Evolutionary conservation across 1,139 yeast genomes (phyloP), one percentile per base, ranked within the genome.

Genomic region (Pichia norvegensis): DNA sequence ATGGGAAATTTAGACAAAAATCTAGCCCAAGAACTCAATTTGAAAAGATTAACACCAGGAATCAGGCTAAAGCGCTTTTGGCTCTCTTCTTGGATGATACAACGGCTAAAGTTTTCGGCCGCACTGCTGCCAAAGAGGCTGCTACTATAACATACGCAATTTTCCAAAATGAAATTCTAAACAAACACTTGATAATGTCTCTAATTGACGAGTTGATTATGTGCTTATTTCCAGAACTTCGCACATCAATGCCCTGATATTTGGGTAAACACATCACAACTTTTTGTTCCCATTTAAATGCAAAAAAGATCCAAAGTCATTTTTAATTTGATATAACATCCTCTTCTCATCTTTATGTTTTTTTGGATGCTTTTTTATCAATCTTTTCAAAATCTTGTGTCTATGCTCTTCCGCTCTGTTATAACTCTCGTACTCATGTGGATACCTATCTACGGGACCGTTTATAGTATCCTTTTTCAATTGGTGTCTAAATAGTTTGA

Each of bases 91-190:
- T 86, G 62, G 66, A 70, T 31, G 94, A 84, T 47, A 69, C 81
- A 0, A 78, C 85, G 48, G 78, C 88, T n/a, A 80, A 76, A 53
- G 74, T 87, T 0, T 86, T 88, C 51, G 96, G 97, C 0, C 63
- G 72, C 4, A 65, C 78, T 11, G 82, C 79, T 53, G 75, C 95
- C 2, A 70, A 70, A 43, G 72, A 69, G 51, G 95, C 95, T 0
- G 73, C 85, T 9, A 64, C 66, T 9, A 68, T 76, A 42, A 40
- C 85, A 1, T 84, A 84, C 61, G 75, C 73, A 16, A 73, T 83
- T 78, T 55, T 85, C 10, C 97, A 90, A 59, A 85, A 86, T 58
- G 85, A 81, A 47, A 70, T 72, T 31, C 65, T 88, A 49, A 84
- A 85, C 59, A 73, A 78, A 36, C 86, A 83, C 57, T 63, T 88